Evolutionary conservation across 2,329 filamentous ascomycete genomes (phyloP), one percentile per base, ranked within the genome.

Genomic region (Graphilbum sp.): DNA sequence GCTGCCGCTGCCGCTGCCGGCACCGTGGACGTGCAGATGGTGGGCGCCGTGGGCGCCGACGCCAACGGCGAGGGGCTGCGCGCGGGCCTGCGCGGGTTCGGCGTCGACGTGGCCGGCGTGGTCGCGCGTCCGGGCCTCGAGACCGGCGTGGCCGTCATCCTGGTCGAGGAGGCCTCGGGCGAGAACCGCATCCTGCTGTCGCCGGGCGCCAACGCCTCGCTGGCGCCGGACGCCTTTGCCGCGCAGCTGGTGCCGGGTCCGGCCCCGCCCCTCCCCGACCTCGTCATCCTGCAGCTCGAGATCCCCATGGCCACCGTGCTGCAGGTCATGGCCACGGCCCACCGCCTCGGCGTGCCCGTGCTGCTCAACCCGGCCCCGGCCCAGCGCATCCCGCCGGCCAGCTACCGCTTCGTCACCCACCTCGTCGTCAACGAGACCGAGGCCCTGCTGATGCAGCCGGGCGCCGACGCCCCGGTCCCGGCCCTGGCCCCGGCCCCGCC

Each of bases 151-250:
- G 79, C 82, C 38, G 66, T 83, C 43, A 85, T 88, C 51, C 60
- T 86, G 19, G 81, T 88, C 35, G 80, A 86, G 52, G 67, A 75
- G 52, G 67, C 68, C 3, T 71, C 71, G 7, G 78, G 78, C 24
- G 73, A 87, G 61, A 87, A 87, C 58, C 64, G 81, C 36, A 87
- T 87, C 53, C 62, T 87, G 36, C 63, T 86, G 33, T 72, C 69
- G 7, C 74, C 79, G 1, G 79, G 79, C 44, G 78, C 80, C 2
- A 87, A 87, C 54, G 61, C 70, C 50, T 54, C 57, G 18, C 53
- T 69, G 5, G 45, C 35, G 12, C 56, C 64, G 13, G 17, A 32
- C 4, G 32, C 18, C 13, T 35, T 33, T 2, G 46, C 46, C 4
- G 53, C 59, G 17, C 62, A 63, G 43, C 11, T 34, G 12, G 2